Conservation (phyloP, 306 rosid genomes). For the Malus sylvestris region DNA sequence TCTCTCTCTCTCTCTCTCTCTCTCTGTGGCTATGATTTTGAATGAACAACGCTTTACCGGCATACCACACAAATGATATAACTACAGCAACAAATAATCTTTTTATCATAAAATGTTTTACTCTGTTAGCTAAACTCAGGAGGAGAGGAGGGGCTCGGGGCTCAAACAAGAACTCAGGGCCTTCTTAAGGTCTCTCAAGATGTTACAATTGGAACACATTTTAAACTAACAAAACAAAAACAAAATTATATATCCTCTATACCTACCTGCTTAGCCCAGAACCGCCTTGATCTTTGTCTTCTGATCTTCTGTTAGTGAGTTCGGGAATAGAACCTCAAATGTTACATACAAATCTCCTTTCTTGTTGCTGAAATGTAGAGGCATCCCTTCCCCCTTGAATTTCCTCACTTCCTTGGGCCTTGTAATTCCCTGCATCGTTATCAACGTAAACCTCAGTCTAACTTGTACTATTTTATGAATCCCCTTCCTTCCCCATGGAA, state of each 20-base stretch:
- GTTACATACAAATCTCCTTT: constrained; percentile 79
- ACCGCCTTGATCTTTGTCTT: constrained; percentile 58
- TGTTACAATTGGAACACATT: constrained; percentile 21
- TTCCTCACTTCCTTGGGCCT: constrained; percentile 86
- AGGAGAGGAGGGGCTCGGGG: neutral
- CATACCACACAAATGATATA: neutral
- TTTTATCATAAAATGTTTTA: neutral
- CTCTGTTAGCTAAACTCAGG: neutral
- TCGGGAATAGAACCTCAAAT: constrained; percentile 86
- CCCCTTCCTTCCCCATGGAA: no score
- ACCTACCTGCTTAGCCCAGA: constrained; percentile 45
- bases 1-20: no score
- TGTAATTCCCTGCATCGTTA: constrained; percentile 66
- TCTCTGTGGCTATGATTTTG: no score
- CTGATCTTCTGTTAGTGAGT: constrained; percentile 70
- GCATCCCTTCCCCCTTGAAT: constrained; percentile 97
- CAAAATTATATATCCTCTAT: constrained; percentile 4
- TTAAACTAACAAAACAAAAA: constrained; percentile 8
- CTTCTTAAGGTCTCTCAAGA: constrained; percentile 19
- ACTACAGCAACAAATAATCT: neutral
- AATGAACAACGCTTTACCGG: no score
- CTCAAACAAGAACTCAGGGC: constrained; percentile 5
- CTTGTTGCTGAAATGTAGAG: constrained; percentile 77
- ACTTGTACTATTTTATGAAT: neutral
- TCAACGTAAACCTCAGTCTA: constrained; percentile 12